These are phyloP conservation scores for Endothia cerciana DNA, from an alignment of 2,329 filamentous ascomycete species.

Conservation along the genomic window DNA sequence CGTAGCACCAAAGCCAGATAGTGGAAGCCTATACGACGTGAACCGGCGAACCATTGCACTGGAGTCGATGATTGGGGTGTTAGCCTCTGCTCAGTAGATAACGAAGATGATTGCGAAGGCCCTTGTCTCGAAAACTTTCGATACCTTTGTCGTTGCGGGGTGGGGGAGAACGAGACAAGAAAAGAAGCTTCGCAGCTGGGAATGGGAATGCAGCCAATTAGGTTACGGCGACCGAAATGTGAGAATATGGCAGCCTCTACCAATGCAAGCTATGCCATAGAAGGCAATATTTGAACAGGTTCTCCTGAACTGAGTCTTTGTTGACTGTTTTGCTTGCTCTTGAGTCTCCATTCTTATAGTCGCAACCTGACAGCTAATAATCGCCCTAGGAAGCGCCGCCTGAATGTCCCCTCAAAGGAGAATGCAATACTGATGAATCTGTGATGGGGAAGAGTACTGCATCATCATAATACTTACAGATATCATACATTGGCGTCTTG, in stretches of 20 bases:
- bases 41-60: conserved; percentile 50
- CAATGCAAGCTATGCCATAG: too few relatives aligned
- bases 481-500: conserved; percentile 43
- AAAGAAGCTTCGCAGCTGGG: neutral
- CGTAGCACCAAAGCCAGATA: conserved; percentile 52
- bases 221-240: too few relatives aligned
- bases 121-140: too few relatives aligned
- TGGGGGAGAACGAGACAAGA: neutral
- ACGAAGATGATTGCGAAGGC: too few relatives aligned
- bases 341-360: too few relatives aligned
- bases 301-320: too few relatives aligned
- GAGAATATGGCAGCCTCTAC: too few relatives aligned
- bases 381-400: too few relatives aligned
- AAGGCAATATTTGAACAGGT: too few relatives aligned
- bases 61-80: neutral
- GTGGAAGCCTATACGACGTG: conserved; percentile 52
- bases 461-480: conserved; percentile 38
- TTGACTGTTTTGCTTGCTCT: too few relatives aligned
- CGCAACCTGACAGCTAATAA: too few relatives aligned
- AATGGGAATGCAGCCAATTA: too few relatives aligned
- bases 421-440: neutral
- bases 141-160: neutral
- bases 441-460: neutral
- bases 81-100: neutral
- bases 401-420: neutral